Evolutionary conservation across 2,329 filamentous ascomycete genomes (phyloP), one percentile per base, ranked within the genome.

Genomic region (Fonsecaea monophora): DNA sequence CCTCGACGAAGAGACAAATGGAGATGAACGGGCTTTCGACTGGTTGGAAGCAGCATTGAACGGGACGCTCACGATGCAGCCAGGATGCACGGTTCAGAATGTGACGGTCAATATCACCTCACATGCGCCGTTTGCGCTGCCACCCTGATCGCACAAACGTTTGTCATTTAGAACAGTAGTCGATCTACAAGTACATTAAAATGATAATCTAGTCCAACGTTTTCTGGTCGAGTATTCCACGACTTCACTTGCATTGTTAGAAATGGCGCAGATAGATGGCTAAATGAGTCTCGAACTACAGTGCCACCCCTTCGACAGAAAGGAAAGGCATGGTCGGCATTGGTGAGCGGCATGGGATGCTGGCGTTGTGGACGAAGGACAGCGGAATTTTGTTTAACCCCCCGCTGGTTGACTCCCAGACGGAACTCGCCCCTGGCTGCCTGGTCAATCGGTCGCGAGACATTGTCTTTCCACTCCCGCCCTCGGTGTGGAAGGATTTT

Each of bases 1-100:
- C 71, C 66, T 70, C 1, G 72, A 76, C n/a, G 76, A 80, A 68
- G 69, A 70, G 4, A 70, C 73, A 3, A 76, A 77, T 48, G 78
- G 79, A 1, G 73, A 73, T 2, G 71, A 74, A 1, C 68, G 75
- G 60, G 78, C 78, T 0, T 67, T 79, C 38, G 65, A 71, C 40
- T 78, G 74, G 74, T 35, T 78, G 13, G 65, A 68, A 6, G 48
- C 21, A 37, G 42, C 35, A n/a, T 53, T 61, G 30, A 25, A 37
- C 30, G 45, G 59, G 18, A 37, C 45, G 18, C 42, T 35, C 48
- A 53, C 53, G 38, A 32, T 61, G 37, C 40, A 13, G 9, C 42
- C 10, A 48, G 59, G 59, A 32, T 61, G 59, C 50, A 61, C 40
- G 38, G 21, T 61, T 48, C 59, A 35, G 45, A 53, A 61, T 25